Base-by-base conservation (phyloP, 306 rosid genomes). In the Elaeagnus macrophylla region DNA sequence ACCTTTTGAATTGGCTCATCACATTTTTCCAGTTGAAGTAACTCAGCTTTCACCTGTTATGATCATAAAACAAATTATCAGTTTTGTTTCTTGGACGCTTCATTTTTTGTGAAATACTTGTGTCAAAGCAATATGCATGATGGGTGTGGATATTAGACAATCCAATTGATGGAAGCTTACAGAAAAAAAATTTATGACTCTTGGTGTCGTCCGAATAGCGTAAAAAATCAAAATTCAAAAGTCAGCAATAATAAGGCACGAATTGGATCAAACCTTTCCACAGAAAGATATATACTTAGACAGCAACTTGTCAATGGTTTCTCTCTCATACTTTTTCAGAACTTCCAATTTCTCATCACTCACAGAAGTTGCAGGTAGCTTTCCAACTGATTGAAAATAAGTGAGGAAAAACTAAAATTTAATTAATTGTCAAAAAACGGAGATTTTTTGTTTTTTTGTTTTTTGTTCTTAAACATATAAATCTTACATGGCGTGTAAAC, bases 361-460 rank as follows among this genome's bases (percentile, higher is more conserved):
- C 57, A 90, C 73, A 58, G 75, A 77, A 48, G 72, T 86, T 61
- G 94, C 86, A 35, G 97, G 97, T 50, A 90, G 84, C 73, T 86
- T 90, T 35, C 97, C 95, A 76, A 86, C 97, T 69, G 39, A 4
- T 35, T 41, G 5, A 9, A 55, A 14, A 25, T 8, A 3, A 55
- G 18, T 1, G 53, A 70, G 0, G 18, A 41, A 39, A 66, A 37
- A 12, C 55, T 48, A 65, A 37, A 54, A 9, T 9, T 59, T 46
- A 59, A 61, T 61, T 59, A 73, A 65, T 44, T 46, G 12, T 32
- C 11, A 38, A 20, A 12, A 48, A 43, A 17, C 10, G 32, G 51
- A 40, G 35, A 36, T 9, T 36, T 64, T 16, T 12, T 36, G 20
- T 51, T 10, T 9, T 3, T 52, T 13, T 4, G 55, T 37, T 11